These are phyloP conservation scores for Acrasis kona DNA, from an alignment of 78 protist species.

Conservation along the genomic window DNA sequence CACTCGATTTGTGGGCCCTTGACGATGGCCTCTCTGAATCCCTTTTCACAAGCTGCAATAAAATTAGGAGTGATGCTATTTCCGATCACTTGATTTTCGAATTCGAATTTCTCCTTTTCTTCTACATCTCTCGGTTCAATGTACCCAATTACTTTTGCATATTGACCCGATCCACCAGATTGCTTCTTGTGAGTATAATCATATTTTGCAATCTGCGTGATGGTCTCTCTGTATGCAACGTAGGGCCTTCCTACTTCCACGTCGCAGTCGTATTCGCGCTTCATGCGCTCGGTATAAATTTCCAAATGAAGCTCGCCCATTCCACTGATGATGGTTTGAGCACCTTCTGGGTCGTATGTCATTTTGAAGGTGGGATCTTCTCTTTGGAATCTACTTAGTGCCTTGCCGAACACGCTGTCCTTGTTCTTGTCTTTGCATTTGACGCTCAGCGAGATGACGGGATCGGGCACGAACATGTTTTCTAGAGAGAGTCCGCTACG, in stretches of 20 bases:
- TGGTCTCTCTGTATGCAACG: constrained; percentile 81
- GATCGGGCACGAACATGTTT: constrained; percentile 87
- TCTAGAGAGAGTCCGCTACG: constrained; percentile 7
- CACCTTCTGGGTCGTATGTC: constrained; percentile 49
- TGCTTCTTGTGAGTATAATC: constrained; percentile 88
- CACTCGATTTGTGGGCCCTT: constrained; percentile 73
- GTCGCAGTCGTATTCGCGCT: constrained; percentile 64
- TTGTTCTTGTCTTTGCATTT: constrained; percentile 31
- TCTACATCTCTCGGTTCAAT: constrained; percentile 59
- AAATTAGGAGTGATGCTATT: constrained; percentile 71
- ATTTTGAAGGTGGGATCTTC: constrained; percentile 95
- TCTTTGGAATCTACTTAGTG: constrained; percentile 47
- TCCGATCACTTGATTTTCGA: constrained; percentile 60
- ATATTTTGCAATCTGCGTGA: constrained; percentile 25
- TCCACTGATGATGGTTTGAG: constrained; percentile 72
- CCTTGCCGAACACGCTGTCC: constrained; percentile 5
- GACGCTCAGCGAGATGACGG: constrained; percentile 81
- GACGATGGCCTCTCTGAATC: constrained; percentile 42
- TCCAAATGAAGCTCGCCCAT: constrained; percentile 97
- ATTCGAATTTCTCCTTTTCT: constrained; percentile 25
- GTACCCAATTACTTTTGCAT: constrained; percentile 70
- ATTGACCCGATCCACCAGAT: constrained; percentile 93
- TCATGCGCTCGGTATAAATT: constrained; percentile 76
- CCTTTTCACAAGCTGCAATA: constrained; percentile 48
- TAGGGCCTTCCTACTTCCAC: constrained; percentile 57